These are phyloP conservation scores for Shiraia bambusicola DNA, from an alignment of 2,329 filamentous ascomycete genomes.

Conservation along the genomic window DNA sequence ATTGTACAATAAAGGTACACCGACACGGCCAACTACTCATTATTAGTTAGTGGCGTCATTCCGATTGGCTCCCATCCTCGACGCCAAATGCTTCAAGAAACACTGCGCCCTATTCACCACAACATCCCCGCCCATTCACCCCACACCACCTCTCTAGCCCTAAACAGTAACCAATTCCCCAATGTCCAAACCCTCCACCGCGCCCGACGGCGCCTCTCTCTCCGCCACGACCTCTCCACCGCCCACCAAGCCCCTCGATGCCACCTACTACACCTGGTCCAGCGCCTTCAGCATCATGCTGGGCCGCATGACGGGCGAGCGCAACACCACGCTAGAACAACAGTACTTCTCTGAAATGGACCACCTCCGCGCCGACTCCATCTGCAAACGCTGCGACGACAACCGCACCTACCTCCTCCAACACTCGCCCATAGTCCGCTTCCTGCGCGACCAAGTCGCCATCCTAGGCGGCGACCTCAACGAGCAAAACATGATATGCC, in stretches of 20 bases:
- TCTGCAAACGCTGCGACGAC: constrained; percentile 79
- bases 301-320: constrained; percentile 52
- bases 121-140: neutral
- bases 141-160: constrained; percentile 1
- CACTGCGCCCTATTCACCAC: constrained; percentile 14
- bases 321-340: constrained; percentile 29
- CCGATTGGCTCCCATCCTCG: constrained; percentile 28
- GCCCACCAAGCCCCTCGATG: constrained; percentile 31
- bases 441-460: constrained; percentile 78
- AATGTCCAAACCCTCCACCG: constrained; percentile 32
- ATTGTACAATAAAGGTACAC: constrained; percentile 7
- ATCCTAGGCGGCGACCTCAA: constrained; percentile 77
- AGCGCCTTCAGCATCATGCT: constrained; percentile 84
- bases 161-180: neutral
- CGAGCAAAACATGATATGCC: constrained; percentile 74
- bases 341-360: constrained; percentile 79
- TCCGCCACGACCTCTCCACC: constrained; percentile 18
- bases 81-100: constrained; percentile 10
- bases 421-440: constrained; percentile 83
- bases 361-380: constrained; percentile 69
- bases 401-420: constrained; percentile 80
- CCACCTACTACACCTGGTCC: constrained; percentile 63
- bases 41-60: constrained; percentile 16
- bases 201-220: constrained; percentile 32
- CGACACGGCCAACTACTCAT: no score